Evolutionary conservation across 805 yeast genomes (phyloP), one percentile per base, ranked within the genome.

Genomic region (Tetrapisispora pingtungensis): DNA sequence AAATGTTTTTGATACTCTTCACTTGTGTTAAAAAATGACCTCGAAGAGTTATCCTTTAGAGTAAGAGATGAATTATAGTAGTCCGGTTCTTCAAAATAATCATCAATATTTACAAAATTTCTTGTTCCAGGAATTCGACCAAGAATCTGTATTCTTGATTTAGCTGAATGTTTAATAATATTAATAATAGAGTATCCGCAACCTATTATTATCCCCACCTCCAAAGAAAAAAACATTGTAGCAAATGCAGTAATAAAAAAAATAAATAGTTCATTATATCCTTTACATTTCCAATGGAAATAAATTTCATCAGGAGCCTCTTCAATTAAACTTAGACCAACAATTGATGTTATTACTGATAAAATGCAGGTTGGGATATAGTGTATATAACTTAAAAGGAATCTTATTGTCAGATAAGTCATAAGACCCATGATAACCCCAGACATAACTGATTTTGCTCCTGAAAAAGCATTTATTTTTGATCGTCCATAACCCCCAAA

Each of bases 401-500:
- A 80, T 36, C 68, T 67, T 0, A 83, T 76, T 4, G 86, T 80
- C 15, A 85, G 49, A 38, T 88, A 62, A 0, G 96, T 81, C 5
- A 81, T 69, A 2, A 76, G n/a, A 0, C 95, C 90, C 81, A 89
- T 82, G 10, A 84, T 74, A 4, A 79, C 77, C 0, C 95, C 95
- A n/a, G 93, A 75, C 58, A 81, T 68, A 10, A 89, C 89, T 0
- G 96, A 84, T 50, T 77, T 77, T 0, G 94, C 97, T 5, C 96
- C 96, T 13, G 88, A 78, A 42, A 87, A 68, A 1, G 89, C 83
- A 65, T 90, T 90, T 46, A 90, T 80, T 56, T 84, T 88, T 15
- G 95, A 83, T 55, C 97, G 74, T 1, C 96, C 97, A 58, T 89
- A 90, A 0, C 97, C 97, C 10, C 97, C 98, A 70, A 89, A 89